Evolutionary conservation across 2,329 filamentous ascomycete genomes (phyloP), one percentile per base, ranked within the genome.

Genomic region (Teratosphaeria zuluensis): DNA sequence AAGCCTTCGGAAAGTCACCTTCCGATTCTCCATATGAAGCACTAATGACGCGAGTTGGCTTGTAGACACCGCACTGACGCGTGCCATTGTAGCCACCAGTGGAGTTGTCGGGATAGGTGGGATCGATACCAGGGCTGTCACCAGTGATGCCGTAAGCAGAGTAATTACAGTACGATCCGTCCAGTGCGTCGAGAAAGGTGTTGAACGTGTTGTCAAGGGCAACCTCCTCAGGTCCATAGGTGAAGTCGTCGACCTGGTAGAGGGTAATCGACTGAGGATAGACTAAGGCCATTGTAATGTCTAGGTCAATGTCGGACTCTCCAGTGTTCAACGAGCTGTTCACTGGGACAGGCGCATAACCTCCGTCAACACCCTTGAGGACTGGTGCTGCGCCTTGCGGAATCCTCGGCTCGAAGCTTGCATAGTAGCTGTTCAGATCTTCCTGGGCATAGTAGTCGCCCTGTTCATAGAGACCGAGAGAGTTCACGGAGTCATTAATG

Each of bases 11-110:
- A 30, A 83, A 72, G 28, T 78, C 77, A 2, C 70, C 69, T 68
- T 84, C 81, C 31, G 76, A 73, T 52, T 78, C 79, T 53, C 79
- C 79, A 67, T 84, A 84, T 4, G 80, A 82, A 63, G 83, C 78
- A 32, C 77, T 79, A 59, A 84, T 76, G 2, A 82, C 80, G 57
- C 80, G 79, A 5, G 80, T 57, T 2, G 80, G 78, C 63, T 77
- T 73, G 70, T 77, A 82, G 19, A 75, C 73, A 9, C 77, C 77
- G 56, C 78, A 79, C 53, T 75, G 72, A 12, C 74, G 64, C 2
- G 68, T 64, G 12, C 78, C 78, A 55, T 77, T 76, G 70, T 81
- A 83, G 54, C 54, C 54, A 31, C 28, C 54, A 19, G 54, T 55
- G 35, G 16, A n/a, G 21, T 55, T 55, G 31, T 55, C 54, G 12